Evolutionary conservation across 202 grass and related monocot genomes (phyloP).

Genomic region (Setaria italica): DNA sequence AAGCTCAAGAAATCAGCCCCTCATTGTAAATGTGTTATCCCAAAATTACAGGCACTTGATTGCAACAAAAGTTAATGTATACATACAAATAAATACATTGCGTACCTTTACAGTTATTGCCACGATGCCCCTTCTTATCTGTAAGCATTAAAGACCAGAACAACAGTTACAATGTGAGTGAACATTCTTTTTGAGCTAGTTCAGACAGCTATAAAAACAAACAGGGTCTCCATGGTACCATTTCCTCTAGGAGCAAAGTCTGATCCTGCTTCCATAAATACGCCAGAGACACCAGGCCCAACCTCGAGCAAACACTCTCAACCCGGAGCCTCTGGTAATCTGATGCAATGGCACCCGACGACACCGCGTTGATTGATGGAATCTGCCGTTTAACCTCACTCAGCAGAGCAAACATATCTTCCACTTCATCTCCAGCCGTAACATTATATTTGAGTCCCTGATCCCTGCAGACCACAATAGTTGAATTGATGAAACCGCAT

Average conservation of each 20-base stretch:
- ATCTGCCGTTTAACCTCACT: constrained; percentile 77
- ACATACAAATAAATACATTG: background rate
- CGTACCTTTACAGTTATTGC: constrained; percentile 94
- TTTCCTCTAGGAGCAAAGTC: constrained; percentile 86
- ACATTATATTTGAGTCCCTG: constrained; percentile 72
- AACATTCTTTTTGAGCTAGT: background rate
- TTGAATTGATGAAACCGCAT: background rate
- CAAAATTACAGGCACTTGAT: background rate
- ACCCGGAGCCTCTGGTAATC: constrained; percentile 97
- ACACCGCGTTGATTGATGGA: constrained; percentile 74
- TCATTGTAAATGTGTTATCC: constrained; percentile 15
- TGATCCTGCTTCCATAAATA: constrained; percentile 98
- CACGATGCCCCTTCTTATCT: constrained; percentile 91
- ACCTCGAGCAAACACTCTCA: constrained; percentile 85
- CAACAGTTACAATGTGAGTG: constrained; percentile 15
- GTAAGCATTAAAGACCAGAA: constrained; percentile 49
- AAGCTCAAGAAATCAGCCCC: constrained; percentile 32
- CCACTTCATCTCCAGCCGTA: constrained; percentile 85
- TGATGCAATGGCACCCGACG: constrained; percentile 88
- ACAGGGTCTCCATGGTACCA: constrained; percentile 57
- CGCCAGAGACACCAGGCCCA: constrained; percentile 81
- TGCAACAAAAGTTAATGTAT: constrained; percentile 20
- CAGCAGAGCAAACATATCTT: constrained; percentile 86
- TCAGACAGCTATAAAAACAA: constrained; percentile 23
- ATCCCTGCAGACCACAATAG: constrained; percentile 54